Evolutionary conservation across 2,329 filamentous ascomycete species (phyloP).

Genomic region (Penicillium sp.): DNA sequence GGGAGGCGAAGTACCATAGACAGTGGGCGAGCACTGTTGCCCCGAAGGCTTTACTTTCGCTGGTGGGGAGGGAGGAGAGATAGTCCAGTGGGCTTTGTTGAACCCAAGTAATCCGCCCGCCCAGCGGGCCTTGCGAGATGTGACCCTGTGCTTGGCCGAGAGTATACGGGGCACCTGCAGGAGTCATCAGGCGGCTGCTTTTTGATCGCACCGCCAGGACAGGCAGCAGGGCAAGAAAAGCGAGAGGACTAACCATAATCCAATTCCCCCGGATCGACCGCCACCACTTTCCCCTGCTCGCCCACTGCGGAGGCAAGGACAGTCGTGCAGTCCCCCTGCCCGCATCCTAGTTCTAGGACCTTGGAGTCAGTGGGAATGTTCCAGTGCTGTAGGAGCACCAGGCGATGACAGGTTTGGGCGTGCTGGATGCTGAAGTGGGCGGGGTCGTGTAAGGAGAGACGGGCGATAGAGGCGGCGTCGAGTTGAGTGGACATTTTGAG

Average conservation of each 20-base stretch:
- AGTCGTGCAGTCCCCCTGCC: conserved; percentile 55
- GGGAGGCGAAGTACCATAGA: conserved; percentile 46
- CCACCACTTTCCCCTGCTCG: conserved; percentile 44
- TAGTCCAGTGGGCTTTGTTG: background rate
- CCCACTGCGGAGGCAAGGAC: conserved; percentile 50
- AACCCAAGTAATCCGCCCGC: conserved; percentile 5
- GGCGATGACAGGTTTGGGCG: background rate
- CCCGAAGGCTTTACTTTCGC: background rate
- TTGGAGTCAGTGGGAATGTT: conserved; percentile 24
- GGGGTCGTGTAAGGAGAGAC: background rate
- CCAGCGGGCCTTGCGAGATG: conserved; percentile 9
- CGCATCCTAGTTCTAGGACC: conserved; percentile 56
- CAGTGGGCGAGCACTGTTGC: background rate
- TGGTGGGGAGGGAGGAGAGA: background rate
- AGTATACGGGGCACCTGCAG: conserved; percentile 13
- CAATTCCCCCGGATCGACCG: conserved; percentile 49
- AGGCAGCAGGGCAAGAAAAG: too few relatives aligned
- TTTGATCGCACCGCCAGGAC: background rate
- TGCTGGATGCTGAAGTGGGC: background rate
- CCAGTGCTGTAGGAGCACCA: background rate
- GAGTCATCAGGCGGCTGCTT: conserved; percentile 2
- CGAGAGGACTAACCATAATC: conserved; percentile 42
- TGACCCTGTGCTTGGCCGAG: conserved; percentile 13
- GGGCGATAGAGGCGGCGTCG: background rate
- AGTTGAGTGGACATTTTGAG: background rate